Percentiles rank a stretch among this genome's conserved stretches.
Conservation (phyloP, 208 protist species). For the Leptomonas pyrrhocoris region DNA sequence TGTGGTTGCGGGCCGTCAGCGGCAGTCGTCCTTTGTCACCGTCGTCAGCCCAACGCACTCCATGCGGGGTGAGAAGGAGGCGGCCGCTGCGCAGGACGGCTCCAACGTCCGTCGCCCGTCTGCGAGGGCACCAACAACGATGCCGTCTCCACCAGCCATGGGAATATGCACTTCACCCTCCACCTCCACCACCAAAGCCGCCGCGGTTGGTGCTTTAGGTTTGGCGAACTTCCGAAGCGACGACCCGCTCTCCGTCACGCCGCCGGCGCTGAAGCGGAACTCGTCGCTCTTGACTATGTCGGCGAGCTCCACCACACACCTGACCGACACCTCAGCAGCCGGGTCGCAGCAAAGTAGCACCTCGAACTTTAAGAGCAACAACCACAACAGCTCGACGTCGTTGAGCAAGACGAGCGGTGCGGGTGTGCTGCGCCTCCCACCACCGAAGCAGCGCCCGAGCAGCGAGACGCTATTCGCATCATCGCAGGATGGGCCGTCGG, state of each 20-base stretch:
- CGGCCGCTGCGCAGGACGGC: conserved; percentile 1
- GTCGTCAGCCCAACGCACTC: conserved; percentile 26
- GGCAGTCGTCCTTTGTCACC: conserved; percentile 18
- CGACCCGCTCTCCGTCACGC: not conserved
- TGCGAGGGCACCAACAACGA: not conserved
- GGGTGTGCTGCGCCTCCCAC: not conserved
- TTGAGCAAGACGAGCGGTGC: too few relatives aligned
- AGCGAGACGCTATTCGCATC: not conserved
- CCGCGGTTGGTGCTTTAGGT: too few relatives aligned
- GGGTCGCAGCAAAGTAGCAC: too few relatives aligned
- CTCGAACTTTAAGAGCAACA: too few relatives aligned
- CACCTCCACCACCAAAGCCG: too few relatives aligned
- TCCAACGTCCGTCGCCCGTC: not conserved
- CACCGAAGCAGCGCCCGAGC: not conserved
- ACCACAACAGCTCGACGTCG: too few relatives aligned
- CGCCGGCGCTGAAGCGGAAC: not conserved
- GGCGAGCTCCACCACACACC: not conserved
- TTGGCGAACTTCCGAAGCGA: not conserved
- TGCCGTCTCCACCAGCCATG: too few relatives aligned
- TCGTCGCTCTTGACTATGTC: not conserved
- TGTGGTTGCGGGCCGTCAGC: conserved; percentile 3
- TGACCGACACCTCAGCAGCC: not conserved
- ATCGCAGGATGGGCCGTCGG: not conserved
- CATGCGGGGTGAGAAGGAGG: not conserved
- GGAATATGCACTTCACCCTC: too few relatives aligned